phyloP scores from a whole-genome alignment of 805 yeast species.

The Debaryomyces prosopidis region DNA sequence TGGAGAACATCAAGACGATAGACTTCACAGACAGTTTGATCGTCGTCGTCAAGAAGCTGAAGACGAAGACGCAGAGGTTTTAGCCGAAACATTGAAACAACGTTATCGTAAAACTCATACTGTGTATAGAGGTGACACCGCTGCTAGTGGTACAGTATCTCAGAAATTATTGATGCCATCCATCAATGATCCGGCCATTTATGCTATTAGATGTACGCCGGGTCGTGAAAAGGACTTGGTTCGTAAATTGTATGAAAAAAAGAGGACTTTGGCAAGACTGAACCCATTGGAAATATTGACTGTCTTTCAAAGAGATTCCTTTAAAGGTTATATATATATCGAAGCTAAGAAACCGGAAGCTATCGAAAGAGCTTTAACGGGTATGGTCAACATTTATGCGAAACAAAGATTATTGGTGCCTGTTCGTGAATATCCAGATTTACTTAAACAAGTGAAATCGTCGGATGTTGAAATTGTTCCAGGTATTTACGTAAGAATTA shows the following conservation, averaged over 20 bases:
- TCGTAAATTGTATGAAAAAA: constrained; percentile 79
- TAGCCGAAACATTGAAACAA: constrained; percentile 90
- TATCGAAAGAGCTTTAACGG: constrained; percentile 82
- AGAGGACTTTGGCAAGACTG: constrained; percentile 72
- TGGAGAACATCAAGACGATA: constrained; percentile 54
- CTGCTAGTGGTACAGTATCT: constrained; percentile 64
- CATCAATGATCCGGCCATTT: constrained; percentile 92
- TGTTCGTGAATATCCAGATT: constrained; percentile 90
- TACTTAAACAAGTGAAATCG: constrained; percentile 85
- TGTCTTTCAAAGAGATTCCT: constrained; percentile 91
- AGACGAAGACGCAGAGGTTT: constrained; percentile 91
- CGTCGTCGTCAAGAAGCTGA: constrained; percentile 81
- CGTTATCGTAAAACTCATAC: constrained; percentile 86
- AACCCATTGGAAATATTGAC: constrained; percentile 83
- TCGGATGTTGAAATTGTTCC: constrained; percentile 86
- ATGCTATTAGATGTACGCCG: constrained; percentile 92
- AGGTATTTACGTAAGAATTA: constrained; percentile 88
- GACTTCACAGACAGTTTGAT: constrained; percentile 89
- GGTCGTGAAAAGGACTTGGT: constrained; percentile 93
- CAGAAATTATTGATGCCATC: constrained; percentile 93
- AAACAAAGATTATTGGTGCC: constrained; percentile 84
- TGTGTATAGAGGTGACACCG: constrained; percentile 82
- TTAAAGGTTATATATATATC: constrained; percentile 86
- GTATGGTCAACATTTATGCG: constrained; percentile 81
- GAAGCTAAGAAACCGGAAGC: constrained; percentile 95